Evolutionary conservation across 192 early-diverging fungal genomes (phyloP).

Genomic region (Backusella macrospora): DNA sequence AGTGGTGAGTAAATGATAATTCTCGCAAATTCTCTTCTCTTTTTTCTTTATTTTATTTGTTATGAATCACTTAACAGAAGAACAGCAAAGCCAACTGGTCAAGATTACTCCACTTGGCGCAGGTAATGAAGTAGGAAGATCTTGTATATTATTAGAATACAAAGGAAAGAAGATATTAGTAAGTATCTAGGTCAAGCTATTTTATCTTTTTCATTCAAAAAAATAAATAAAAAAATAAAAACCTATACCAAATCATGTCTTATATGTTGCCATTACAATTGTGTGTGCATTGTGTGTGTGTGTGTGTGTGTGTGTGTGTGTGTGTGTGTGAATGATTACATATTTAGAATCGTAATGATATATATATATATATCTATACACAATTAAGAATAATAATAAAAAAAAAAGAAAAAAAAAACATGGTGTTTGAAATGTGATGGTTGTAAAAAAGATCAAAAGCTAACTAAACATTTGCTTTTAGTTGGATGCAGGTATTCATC

Average conservation of each 20-base stretch:
- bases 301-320: neutral
- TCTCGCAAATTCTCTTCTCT: neutral
- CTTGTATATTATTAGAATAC: conserved; percentile 90
- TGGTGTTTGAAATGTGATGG: neutral
- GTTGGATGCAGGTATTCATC: conserved; percentile 97
- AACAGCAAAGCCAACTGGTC: conserved; percentile 70
- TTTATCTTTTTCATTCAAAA: neutral
- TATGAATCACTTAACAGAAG: neutral
- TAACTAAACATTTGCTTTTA: conserved; percentile 27
- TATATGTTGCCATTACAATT: neutral
- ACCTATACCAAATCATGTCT: no score
- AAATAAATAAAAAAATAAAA: neutral
- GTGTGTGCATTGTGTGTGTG: neutral
- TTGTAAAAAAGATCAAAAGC: neutral
- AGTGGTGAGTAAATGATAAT: no score
- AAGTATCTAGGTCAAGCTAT: conserved; percentile 17
- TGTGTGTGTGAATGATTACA: neutral
- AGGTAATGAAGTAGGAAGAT: conserved; percentile 95
- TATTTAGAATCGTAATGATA: neutral
- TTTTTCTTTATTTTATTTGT: neutral
- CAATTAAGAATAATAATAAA: neutral
- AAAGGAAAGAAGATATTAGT: conserved; percentile 96
- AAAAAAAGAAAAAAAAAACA: neutral
- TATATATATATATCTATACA: neutral
- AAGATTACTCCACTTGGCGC: conserved; percentile 92